phyloP scores from a whole-genome alignment of 2,329 filamentous ascomycete genomes.

The Epicoccum sorghinum region DNA sequence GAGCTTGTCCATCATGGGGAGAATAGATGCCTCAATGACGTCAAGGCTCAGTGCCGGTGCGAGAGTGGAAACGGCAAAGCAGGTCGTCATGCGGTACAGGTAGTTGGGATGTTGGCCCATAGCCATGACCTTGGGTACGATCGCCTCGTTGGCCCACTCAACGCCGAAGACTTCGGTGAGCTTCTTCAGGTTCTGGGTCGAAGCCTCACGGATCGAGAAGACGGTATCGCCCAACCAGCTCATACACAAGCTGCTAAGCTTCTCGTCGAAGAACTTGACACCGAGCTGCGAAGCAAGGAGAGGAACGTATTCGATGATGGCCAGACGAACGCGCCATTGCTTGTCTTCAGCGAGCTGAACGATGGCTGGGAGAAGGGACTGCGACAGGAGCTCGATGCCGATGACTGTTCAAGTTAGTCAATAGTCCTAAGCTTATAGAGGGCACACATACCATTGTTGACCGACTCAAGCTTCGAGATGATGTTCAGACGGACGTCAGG shows the following conservation, averaged over 20 bases:
- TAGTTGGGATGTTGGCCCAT: conserved; percentile 99
- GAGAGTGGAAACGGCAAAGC: conserved; percentile 95
- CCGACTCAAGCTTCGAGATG: conserved; percentile 98
- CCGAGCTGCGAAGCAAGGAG: conserved; percentile 93
- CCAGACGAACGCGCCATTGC: conserved; percentile 96
- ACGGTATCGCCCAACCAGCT: conserved; percentile 98
- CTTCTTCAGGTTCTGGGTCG: conserved; percentile 97
- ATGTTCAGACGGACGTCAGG: conserved; percentile 98
- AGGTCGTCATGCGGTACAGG: conserved; percentile 99
- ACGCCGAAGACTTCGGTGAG: conserved; percentile 98
- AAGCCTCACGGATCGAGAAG: conserved; percentile 97
- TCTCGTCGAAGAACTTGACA: conserved; percentile 97
- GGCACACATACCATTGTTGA: conserved; percentile 78
- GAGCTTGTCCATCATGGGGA: conserved; percentile 95
- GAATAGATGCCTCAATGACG: conserved; percentile 89
- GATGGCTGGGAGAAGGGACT: conserved; percentile 95
- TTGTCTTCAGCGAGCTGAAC: conserved; percentile 98
- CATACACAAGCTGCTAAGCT: conserved; percentile 95
- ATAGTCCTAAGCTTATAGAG: not conserved
- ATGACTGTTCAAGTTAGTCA: conserved; percentile 68
- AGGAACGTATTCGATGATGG: conserved; percentile 99
- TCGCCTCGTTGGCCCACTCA: conserved; percentile 94
- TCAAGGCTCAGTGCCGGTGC: conserved; percentile 90
- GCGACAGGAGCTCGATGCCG: conserved; percentile 94
- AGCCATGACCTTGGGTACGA: conserved; percentile 97